These are phyloP conservation scores for Apiospora marii DNA, from an alignment of 2,329 filamentous ascomycete genomes.

Conservation along the genomic window DNA sequence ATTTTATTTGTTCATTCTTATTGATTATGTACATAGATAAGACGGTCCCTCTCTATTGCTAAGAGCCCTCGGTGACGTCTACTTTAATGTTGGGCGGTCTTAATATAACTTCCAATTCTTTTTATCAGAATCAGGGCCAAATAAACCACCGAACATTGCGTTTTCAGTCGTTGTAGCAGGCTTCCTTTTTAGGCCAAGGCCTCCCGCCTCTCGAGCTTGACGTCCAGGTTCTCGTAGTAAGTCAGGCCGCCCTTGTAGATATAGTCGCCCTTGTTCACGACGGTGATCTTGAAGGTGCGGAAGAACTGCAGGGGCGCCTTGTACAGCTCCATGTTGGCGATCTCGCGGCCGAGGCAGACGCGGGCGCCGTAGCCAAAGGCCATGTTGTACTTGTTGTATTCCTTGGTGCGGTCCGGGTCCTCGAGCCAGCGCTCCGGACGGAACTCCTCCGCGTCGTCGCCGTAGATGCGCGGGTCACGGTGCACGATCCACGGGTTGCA, in stretches of 20 bases:
- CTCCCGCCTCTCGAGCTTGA: slow-evolving; percentile 38
- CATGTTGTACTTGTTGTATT: slow-evolving; percentile 56
- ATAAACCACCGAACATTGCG: background rate
- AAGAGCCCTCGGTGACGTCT: too few species aligned
- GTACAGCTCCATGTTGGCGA: slow-evolving; percentile 61
- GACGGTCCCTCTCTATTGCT: background rate
- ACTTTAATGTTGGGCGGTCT: too few species aligned
- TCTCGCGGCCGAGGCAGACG: slow-evolving; percentile 56
- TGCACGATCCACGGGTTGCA: slow-evolving; percentile 57
- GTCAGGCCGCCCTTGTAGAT: slow-evolving; percentile 50
- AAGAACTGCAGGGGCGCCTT: slow-evolving; percentile 55
- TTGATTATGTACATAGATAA: background rate
- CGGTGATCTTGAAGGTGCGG: slow-evolving; percentile 46
- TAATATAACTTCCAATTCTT: background rate
- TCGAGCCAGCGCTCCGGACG: slow-evolving; percentile 58
- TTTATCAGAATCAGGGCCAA: background rate
- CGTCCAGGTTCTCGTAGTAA: slow-evolving; percentile 51
- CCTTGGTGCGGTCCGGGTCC: slow-evolving; percentile 46
- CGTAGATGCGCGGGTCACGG: slow-evolving; percentile 50
- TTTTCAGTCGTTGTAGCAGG: background rate
- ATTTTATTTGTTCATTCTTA: background rate
- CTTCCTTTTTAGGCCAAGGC: slow-evolving; percentile 18
- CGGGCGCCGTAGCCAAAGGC: slow-evolving; percentile 58
- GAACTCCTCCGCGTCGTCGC: slow-evolving; percentile 53
- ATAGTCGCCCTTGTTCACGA: slow-evolving; percentile 44